These are phyloP conservation scores for Gamarada debralockiae DNA, from an alignment of 495 filamentous ascomycete species.

Conservation along the genomic window DNA sequence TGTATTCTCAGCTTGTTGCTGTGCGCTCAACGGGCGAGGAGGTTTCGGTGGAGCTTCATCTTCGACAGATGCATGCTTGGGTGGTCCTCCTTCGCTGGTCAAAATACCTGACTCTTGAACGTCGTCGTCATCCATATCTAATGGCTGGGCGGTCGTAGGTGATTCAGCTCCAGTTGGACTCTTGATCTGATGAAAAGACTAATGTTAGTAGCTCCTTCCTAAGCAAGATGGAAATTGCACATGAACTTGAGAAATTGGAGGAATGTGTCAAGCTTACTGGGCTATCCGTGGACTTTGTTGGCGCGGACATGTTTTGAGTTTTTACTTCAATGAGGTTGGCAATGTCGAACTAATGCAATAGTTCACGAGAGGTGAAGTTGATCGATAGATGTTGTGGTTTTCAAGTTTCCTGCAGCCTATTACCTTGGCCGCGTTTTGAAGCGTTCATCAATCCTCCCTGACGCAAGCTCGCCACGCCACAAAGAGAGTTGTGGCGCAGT, in stretches of 20 bases:
- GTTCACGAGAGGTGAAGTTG: too few relatives aligned
- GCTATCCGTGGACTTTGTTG: slow-evolving; percentile 20
- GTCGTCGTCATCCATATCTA: slow-evolving; percentile 86
- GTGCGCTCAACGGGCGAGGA: slow-evolving; percentile 76
- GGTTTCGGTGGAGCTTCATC: slow-evolving; percentile 75
- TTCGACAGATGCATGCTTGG: slow-evolving; percentile 32
- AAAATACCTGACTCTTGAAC: slow-evolving; percentile 55
- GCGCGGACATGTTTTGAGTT: slow-evolving; percentile 13
- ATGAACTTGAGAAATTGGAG: slow-evolving; percentile 9
- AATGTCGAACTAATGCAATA: too few relatives aligned
- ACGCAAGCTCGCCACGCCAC: too few relatives aligned
- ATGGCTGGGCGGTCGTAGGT: slow-evolving; percentile 74
- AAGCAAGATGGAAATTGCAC: slow-evolving; percentile 3
- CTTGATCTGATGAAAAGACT: slow-evolving; percentile 12
- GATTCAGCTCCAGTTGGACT: slow-evolving; percentile 55
- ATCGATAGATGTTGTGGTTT: too few relatives aligned
- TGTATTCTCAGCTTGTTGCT: slow-evolving; percentile 80
- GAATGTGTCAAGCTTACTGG: slow-evolving; percentile 20
- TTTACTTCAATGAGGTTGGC: too few relatives aligned
- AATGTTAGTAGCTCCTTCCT: slow-evolving; percentile 3
- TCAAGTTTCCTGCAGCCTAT: too few relatives aligned
- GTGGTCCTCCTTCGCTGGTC: slow-evolving; percentile 33
- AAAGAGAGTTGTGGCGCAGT: too few relatives aligned
- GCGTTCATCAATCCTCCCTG: too few relatives aligned
- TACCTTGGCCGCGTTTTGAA: too few relatives aligned